Evolutionary conservation across 768 basidiomycete genomes (phyloP).

Genomic region (Leucosporidium yakuticum): DNA sequence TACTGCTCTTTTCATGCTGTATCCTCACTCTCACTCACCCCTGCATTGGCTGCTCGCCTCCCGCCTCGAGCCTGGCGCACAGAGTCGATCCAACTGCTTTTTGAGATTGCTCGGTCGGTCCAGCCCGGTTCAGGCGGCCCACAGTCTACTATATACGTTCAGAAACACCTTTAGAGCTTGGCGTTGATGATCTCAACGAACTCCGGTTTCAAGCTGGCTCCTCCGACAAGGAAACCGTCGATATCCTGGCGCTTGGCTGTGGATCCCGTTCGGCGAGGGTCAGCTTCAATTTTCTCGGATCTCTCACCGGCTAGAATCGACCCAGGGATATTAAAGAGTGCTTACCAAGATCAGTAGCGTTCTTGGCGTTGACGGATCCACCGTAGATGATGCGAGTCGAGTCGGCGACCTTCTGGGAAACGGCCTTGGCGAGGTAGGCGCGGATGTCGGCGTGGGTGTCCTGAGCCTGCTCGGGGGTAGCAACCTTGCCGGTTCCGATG

Average conservation of each 20-base stretch:
- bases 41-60: too few species aligned
- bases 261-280: background rate
- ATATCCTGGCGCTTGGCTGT: conserved; percentile 72
- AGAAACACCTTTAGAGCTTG: conserved; percentile 10
- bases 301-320: background rate
- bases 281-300: background rate
- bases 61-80: too few species aligned
- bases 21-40: too few species aligned
- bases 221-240: conserved; percentile 89
- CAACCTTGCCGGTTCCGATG: conserved; percentile 95
- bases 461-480: conserved; percentile 66
- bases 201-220: conserved; percentile 95
- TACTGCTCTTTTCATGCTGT: too few species aligned
- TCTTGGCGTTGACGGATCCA: conserved; percentile 83
- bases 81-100: too few species aligned
- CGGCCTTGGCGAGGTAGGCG: conserved; percentile 58
- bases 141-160: too few species aligned
- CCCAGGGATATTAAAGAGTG: background rate
- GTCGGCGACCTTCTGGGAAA: conserved; percentile 65
- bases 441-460: conserved; percentile 82
- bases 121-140: too few species aligned
- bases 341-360: conserved; percentile 71
- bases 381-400: conserved; percentile 87
- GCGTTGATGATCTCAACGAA: conserved; percentile 47
- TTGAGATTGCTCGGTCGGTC: too few species aligned